phyloP scores from a whole-genome alignment of 768 basidiomycete genomes.

The Phlebiopsis flavidoalba region DNA sequence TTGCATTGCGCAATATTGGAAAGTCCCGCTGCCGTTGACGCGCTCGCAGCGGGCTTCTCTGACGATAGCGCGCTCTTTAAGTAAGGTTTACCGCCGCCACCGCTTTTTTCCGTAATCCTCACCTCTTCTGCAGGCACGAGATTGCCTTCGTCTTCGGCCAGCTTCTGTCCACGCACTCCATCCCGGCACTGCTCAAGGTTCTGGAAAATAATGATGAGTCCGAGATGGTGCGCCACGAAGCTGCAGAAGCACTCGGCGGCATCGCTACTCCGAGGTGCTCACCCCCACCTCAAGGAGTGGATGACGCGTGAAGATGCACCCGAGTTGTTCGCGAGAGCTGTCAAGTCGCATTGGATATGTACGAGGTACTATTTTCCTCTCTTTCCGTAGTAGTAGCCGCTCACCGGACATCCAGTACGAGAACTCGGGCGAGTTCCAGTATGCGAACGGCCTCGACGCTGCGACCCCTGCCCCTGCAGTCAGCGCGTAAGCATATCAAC shows the following conservation, averaged over 20 bases:
- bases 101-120: background rate
- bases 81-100: slow-evolving; percentile 36
- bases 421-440: slow-evolving; percentile 78
- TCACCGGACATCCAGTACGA: slow-evolving; percentile 48
- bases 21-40: slow-evolving; percentile 80
- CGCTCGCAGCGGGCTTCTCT: slow-evolving; percentile 84
- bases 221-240: slow-evolving; percentile 98
- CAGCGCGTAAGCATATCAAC: slow-evolving; percentile 15
- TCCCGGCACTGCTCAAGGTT: slow-evolving; percentile 78
- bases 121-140: slow-evolving; percentile 65
- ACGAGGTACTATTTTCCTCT: slow-evolving; percentile 54
- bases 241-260: slow-evolving; percentile 97
- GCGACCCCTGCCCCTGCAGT: slow-evolving; percentile 12
- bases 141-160: slow-evolving; percentile 99
- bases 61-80: slow-evolving; percentile 93
- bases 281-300: slow-evolving; percentile 85
- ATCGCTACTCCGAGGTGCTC: slow-evolving; percentile 89
- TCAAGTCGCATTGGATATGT: slow-evolving; percentile 95
- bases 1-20: slow-evolving; percentile 91
- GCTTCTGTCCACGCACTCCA: slow-evolving; percentile 81
- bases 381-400: background rate
- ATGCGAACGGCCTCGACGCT: slow-evolving; percentile 49
- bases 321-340: slow-evolving; percentile 93
- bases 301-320: slow-evolving; percentile 68
- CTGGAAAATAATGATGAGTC: slow-evolving; percentile 70